These are phyloP conservation scores for Argentina anserina DNA, from an alignment of 306 rosid species.

Conservation along the genomic window DNA sequence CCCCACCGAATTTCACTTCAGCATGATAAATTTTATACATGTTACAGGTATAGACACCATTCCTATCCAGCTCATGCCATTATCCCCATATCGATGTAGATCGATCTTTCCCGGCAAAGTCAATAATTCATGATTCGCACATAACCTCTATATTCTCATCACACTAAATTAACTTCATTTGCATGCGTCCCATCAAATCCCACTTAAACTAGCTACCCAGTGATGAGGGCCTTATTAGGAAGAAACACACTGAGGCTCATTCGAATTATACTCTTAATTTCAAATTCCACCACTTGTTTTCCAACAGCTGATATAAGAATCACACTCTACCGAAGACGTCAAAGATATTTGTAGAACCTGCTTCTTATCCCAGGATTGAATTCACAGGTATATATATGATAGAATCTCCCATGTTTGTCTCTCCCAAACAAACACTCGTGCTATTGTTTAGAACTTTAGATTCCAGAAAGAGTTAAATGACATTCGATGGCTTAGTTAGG, in stretches of 20 bases:
- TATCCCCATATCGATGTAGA: neutral
- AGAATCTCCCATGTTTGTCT: too few relatives aligned
- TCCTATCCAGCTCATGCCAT: conserved; percentile 8
- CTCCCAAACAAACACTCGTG: too few relatives aligned
- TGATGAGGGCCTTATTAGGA: neutral
- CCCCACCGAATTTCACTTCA: conserved; percentile 3
- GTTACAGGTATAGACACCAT: neutral
- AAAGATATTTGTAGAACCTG: too few relatives aligned
- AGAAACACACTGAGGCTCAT: too few relatives aligned
- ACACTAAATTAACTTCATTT: neutral
- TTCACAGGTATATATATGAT: too few relatives aligned
- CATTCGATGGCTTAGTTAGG: neutral
- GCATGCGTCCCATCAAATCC: neutral
- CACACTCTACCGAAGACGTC: too few relatives aligned
- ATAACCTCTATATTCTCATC: neutral
- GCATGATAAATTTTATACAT: neutral
- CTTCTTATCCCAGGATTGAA: too few relatives aligned
- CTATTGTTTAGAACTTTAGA: too few relatives aligned
- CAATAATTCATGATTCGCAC: neutral
- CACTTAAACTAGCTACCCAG: neutral
- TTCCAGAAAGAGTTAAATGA: neutral
- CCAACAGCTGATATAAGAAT: too few relatives aligned
- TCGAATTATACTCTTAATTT: too few relatives aligned
- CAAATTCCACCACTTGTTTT: too few relatives aligned
- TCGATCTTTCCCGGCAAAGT: neutral